phyloP scores from a whole-genome alignment of 179 eudicot species.

The Spinacia oleracea region DNA sequence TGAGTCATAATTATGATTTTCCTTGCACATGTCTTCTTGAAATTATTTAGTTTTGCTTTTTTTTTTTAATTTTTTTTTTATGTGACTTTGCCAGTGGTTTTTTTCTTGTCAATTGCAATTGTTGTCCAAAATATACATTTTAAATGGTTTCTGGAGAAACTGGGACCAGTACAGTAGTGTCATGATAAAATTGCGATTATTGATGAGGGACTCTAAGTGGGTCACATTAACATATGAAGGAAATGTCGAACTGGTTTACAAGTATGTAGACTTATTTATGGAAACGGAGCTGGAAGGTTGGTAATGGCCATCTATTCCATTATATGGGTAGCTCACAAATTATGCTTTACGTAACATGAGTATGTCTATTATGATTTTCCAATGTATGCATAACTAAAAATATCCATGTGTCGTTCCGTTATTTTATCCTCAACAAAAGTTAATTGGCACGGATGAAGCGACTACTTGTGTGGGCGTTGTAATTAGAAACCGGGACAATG shows the following conservation, averaged over 20 bases:
- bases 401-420: conserved; percentile 18
- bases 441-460: conserved; percentile 93
- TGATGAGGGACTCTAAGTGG: conserved; percentile 10
- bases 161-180: background rate
- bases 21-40: background rate
- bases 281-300: background rate
- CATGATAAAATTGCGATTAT: background rate
- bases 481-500: conserved; percentile 71
- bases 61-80: background rate
- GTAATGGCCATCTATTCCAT: background rate
- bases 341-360: background rate
- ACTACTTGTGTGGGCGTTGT: conserved; percentile 94
- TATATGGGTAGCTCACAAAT: background rate
- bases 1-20: background rate
- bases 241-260: background rate
- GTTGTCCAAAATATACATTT: background rate
- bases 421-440: conserved; percentile 39
- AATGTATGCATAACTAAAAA: conserved; percentile 15
- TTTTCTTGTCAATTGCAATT: background rate
- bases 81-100: background rate
- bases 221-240: background rate
- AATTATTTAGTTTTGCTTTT: background rate
- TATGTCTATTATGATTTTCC: conserved; percentile 6
- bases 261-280: background rate
- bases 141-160: background rate